Conservation (phyloP, 495 filamentous ascomycete genomes). For the Aspergillus taichungensis region DNA sequence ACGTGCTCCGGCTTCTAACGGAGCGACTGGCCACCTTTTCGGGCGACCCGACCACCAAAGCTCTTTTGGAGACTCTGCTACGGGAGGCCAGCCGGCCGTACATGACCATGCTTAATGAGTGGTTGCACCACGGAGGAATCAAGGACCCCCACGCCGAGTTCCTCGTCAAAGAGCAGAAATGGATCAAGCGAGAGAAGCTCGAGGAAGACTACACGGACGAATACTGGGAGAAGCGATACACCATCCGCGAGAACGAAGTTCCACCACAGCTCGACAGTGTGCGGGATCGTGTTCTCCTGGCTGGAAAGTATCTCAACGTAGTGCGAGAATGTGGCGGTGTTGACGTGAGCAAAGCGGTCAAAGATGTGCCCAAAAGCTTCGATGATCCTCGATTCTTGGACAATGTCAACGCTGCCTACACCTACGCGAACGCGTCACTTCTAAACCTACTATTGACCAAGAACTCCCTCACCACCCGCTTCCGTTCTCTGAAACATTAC, state of each 20-base stretch:
- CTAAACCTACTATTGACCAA: constrained; percentile 86
- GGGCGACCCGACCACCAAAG: constrained; percentile 80
- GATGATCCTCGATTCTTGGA: constrained; percentile 85
- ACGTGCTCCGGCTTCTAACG: constrained; percentile 75
- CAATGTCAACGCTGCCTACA: constrained; percentile 91
- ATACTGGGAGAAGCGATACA: constrained; percentile 98
- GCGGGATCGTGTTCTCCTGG: constrained; percentile 87
- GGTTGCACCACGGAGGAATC: constrained; percentile 93
- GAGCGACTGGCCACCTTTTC: constrained; percentile 79
- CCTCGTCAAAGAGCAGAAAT: constrained; percentile 89
- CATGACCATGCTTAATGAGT: constrained; percentile 97
- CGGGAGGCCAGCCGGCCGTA: constrained; percentile 88
- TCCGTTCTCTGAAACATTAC: constrained; percentile 92
- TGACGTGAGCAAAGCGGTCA: constrained; percentile 80
- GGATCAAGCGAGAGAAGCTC: constrained; percentile 80
- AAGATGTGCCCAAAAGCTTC: constrained; percentile 82
- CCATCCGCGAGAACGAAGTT: constrained; percentile 80
- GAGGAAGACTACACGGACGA: constrained; percentile 98
- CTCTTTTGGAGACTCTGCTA: constrained; percentile 68
- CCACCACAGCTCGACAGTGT: constrained; percentile 88
- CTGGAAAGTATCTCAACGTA: constrained; percentile 96
- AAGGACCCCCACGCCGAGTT: constrained; percentile 93
- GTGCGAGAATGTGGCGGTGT: constrained; percentile 95
- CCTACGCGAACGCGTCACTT: constrained; percentile 90
- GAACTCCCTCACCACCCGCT: constrained; percentile 75